Evolutionary conservation across 1,284 basidiomycete species (phyloP), one percentile per base, ranked within the genome.

Genomic region (Xerocomus minutiporus): DNA sequence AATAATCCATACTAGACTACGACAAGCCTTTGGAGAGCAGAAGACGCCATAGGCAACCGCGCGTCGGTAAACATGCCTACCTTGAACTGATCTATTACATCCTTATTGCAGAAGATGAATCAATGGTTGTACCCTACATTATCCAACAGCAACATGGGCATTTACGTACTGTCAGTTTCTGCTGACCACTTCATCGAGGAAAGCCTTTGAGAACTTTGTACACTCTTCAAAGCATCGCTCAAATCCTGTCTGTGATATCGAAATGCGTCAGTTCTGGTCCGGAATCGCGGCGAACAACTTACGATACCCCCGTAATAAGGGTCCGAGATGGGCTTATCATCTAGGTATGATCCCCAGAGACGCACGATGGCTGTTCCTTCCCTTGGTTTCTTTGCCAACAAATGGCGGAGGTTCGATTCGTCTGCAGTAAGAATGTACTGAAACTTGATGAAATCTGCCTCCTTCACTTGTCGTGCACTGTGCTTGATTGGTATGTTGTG

Each of bases 61-160:
- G 90, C 90, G 17, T 80, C 88, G 11, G 88, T 91, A 25, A 78
- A 86, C 56, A 93, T 93, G 91, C 90, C 91, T 29, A 91, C 88
- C 20, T 39, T 65, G 60, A 59, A 59, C 26, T 65, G 55, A 63
- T 38, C 32, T 39, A n/a, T n/a, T 39, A 32, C 26, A 43, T 45
- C 17, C 25, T 36, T 25, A 47, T 29, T 1, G 7, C 29, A 26
- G 46, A 34, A 40, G 40, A 39, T 46, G 36, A 43, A 26, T 42
- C 13, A 36, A 36, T 26, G 29, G 26, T 43, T 63, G 39, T n/a
- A 58, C 46, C 57, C 26, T 55, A 53, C 36, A 48, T 36, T 59
- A n/a, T 44, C 9, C 36, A 44, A 44, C 32, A 28, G 29, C 23
- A 53, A 46, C 32, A 50, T 25, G 34, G 36, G 38, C 11, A 49